These are phyloP conservation scores for Metschnikowia kunwiensis DNA, from an alignment of 805 yeast genomes.

Conservation along the genomic window DNA sequence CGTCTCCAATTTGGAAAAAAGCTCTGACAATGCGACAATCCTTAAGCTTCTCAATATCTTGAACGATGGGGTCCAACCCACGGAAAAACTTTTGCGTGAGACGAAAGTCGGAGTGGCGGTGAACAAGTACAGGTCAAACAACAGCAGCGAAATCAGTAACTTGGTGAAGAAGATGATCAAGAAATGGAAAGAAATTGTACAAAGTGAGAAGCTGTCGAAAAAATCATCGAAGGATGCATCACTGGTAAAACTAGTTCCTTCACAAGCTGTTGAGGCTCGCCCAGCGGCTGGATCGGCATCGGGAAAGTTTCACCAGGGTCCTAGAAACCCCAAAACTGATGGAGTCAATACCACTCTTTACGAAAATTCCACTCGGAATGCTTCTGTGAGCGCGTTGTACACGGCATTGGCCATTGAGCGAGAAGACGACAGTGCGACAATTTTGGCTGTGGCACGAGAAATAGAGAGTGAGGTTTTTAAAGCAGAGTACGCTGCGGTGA, in stretches of 20 bases:
- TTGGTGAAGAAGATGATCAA: constrained; percentile 80
- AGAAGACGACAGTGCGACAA: constrained; percentile 50
- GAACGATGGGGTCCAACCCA: constrained; percentile 72
- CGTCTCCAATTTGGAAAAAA: constrained; percentile 71
- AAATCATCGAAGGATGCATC: constrained; percentile 17
- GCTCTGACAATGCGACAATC: constrained; percentile 58
- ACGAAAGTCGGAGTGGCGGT: constrained; percentile 98
- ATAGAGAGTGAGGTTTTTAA: constrained; percentile 73
- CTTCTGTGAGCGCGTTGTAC: constrained; percentile 78
- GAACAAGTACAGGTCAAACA: constrained; percentile 73
- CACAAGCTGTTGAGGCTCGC: constrained; percentile 4
- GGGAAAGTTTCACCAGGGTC: constrained; percentile 44
- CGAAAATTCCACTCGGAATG: constrained; percentile 77
- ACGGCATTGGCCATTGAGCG: constrained; percentile 87
- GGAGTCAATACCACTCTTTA: constrained; percentile 70
- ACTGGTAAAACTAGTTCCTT: constrained; percentile 4
- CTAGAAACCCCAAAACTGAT: constrained; percentile 79
- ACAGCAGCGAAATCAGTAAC: constrained; percentile 62
- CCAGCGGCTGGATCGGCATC: constrained; percentile 24
- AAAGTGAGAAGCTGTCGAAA: constrained; percentile 53
- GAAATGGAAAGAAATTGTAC: constrained; percentile 87
- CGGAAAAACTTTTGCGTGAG: constrained; percentile 81
- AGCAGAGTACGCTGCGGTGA: constrained; percentile 53
- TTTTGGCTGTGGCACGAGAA: constrained; percentile 61
- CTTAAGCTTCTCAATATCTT: constrained; percentile 63